Evolutionary conservation across 768 basidiomycete species (phyloP).

Genomic region (Agaricus subrufescens): DNA sequence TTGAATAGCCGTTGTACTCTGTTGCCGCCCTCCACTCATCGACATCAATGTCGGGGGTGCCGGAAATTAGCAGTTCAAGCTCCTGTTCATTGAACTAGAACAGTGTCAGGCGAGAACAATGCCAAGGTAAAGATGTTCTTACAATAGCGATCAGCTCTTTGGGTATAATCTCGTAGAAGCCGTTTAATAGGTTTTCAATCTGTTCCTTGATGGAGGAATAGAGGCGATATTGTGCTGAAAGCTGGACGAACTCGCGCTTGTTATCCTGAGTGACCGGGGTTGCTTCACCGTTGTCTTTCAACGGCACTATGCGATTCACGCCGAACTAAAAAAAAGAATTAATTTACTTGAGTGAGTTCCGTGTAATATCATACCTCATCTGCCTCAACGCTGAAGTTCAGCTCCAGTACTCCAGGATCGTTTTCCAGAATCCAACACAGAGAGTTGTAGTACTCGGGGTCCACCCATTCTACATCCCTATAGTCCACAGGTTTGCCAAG

Average conservation of each 20-base stretch:
- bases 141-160: constrained; percentile 93
- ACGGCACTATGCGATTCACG: constrained; percentile 77
- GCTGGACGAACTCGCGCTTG: constrained; percentile 92
- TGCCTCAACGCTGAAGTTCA: constrained; percentile 94
- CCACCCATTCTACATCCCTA: constrained; percentile 94
- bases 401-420: constrained; percentile 78
- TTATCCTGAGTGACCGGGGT: constrained; percentile 95
- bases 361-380: constrained; percentile 61
- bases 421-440: constrained; percentile 98
- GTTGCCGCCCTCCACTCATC: constrained; percentile 96
- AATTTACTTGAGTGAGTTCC: constrained; percentile 6
- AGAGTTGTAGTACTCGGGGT: constrained; percentile 98
- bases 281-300: constrained; percentile 82
- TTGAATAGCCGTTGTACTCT: constrained; percentile 83
- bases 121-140: constrained; percentile 23
- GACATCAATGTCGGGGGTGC: constrained; percentile 97
- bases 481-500: constrained; percentile 94
- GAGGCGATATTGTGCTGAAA: constrained; percentile 91
- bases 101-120: constrained; percentile 6
- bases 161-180: constrained; percentile 98
- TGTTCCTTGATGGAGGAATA: constrained; percentile 95
- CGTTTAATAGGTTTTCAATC: constrained; percentile 82
- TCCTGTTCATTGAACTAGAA: constrained; percentile 90
- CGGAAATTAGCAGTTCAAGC: constrained; percentile 89
- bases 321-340: constrained; percentile 60